Conservation (phyloP, 306 rosid genomes). For the Fagus sylvatica region DNA sequence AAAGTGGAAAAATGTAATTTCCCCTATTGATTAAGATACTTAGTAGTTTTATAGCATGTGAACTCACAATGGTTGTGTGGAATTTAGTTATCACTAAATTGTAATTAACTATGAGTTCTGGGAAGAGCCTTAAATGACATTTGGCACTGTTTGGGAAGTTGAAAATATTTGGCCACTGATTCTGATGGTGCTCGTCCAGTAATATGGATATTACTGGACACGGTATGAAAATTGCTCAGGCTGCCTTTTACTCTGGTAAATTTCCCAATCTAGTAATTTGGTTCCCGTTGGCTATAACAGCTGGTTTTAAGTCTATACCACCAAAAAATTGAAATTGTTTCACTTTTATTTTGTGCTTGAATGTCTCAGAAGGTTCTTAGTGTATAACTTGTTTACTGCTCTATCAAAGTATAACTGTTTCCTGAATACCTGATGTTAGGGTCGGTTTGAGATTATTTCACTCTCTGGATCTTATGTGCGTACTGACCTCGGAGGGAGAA, state of each 20-base stretch:
- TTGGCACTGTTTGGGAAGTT: neutral
- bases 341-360: neutral
- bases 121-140: neutral
- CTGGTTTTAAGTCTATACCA: neutral
- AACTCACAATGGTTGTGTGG: too few species aligned
- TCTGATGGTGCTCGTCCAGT: neutral
- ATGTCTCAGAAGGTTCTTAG: neutral
- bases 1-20: too few species aligned
- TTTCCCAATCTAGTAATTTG: neutral
- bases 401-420: constrained; percentile 17
- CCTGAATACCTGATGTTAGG: constrained; percentile 50
- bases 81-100: neutral
- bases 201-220: neutral
- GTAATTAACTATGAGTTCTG: neutral
- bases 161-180: neutral
- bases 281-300: neutral
- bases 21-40: too few species aligned
- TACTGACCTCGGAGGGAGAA: constrained; percentile 65
- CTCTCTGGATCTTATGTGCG: constrained; percentile 87
- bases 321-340: neutral
- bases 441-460: constrained; percentile 90
- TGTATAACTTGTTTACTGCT: constrained; percentile 14
- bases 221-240: neutral
- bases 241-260: neutral
- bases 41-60: too few species aligned